Evolutionary conservation across 805 yeast species (phyloP), one percentile per base, ranked within the genome.

Genomic region (Tanozyma kutaoensis): DNA sequence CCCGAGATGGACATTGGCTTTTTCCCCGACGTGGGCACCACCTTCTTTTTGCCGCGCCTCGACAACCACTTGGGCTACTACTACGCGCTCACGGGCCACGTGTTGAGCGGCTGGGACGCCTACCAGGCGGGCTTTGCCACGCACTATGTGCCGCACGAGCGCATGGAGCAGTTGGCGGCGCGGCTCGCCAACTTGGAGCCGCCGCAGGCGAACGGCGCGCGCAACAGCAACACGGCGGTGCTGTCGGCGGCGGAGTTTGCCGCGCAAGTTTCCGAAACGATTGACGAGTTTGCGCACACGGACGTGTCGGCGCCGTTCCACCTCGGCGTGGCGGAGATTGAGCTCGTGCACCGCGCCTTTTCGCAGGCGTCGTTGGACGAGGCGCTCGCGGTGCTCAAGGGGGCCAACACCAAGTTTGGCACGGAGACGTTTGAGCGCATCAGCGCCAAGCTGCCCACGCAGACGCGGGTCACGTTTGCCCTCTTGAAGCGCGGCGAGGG

Each of bases 1-100:
- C 97, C 98, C 7, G 97, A 91, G 55, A 79, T 93, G 65, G 85
- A 81, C 44, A 91, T 91, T 49, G 98, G 98, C 1, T 82, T 84
- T 52, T 80, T 82, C 55, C 93, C 94, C 13, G 98, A 91, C 51
- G 97, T 91, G 9, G 98, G 96, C 24, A 76, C 93, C 20, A 72
- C 93, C 8, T 88, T 82, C 55, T 86, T 85, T 54, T 59, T 91
- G 40, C 85, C 94, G 19, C 70, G 79, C 36, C 54, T 84, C 33
- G 85, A 82, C 42, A 82, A 81, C 28, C 72, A 81, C 39, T 56
- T 86, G 33, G 96, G 97, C 25, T 69, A 76, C 48, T 91, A 78
- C 52, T 55, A 82, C 36, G 91, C 94, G 16, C 57, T 86, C 39
- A 86, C 97, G 1, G 94, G 95, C 25, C 79, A 76, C 35, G 65